A percentile compares a stretch with the other conserved stretches of the same genome.
These are phyloP conservation scores for Trichosanthes cucumerina DNA, from an alignment of 306 rosid genomes.

Conservation along the genomic window DNA sequence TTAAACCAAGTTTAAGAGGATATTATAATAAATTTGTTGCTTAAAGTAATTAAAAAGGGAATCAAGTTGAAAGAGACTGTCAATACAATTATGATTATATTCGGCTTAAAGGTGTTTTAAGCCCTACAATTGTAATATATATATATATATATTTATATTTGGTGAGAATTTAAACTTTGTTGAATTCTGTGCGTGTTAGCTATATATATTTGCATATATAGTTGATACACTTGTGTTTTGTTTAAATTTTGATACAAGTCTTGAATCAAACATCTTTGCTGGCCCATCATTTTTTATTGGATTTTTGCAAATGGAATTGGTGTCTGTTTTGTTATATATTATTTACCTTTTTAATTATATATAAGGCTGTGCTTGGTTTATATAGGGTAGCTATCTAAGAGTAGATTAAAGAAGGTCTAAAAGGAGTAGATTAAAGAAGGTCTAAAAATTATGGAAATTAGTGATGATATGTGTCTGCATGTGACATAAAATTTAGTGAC, in stretches of 20 bases:
- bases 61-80: not conserved
- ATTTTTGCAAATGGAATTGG: not conserved
- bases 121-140: not conserved
- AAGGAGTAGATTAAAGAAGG: not conserved
- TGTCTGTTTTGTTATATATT: not conserved
- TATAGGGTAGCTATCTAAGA: not conserved
- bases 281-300: not conserved
- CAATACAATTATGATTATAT: not conserved
- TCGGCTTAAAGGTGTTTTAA: not conserved
- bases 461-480: not conserved
- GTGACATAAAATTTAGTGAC: not conserved
- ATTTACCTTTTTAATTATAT: not conserved
- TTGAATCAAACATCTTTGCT: no score
- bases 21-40: not conserved
- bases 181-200: no score
- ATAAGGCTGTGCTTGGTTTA: not conserved
- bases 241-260: not conserved
- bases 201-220: no score
- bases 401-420: not conserved
- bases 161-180: no score
- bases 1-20: not conserved
- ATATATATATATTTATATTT: no score
- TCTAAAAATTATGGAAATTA: not conserved
- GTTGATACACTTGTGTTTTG: not conserved
- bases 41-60: constrained; percentile 1